These are phyloP conservation scores for Ophiosphaerella korrae DNA, from an alignment of 2,329 filamentous ascomycete genomes.

Conservation along the genomic window DNA sequence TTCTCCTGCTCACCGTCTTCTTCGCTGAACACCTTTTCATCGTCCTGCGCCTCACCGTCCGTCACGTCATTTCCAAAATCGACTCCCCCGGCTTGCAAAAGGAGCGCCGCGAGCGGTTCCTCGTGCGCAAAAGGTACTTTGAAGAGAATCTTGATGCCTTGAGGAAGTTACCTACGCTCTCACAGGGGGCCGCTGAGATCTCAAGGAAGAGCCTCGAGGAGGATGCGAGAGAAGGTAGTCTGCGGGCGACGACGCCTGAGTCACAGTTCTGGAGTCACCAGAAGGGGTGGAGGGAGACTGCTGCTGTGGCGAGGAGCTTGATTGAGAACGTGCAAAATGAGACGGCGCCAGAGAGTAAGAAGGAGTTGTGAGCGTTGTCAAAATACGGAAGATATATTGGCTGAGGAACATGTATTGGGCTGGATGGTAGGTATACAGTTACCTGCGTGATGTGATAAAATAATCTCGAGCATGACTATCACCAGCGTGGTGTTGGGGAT, in stretches of 20 bases:
- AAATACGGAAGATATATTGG: background rate
- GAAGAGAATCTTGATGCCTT: conserved; percentile 71
- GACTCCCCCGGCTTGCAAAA: conserved; percentile 87
- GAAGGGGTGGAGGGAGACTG: conserved; percentile 56
- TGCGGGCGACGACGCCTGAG: conserved; percentile 50
- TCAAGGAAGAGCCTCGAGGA: conserved; percentile 69
- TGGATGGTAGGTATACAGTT: background rate
- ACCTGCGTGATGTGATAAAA: background rate
- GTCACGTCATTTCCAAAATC: conserved; percentile 74
- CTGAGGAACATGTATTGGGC: background rate
- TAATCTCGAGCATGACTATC: background rate
- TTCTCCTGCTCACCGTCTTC: conserved; percentile 79
- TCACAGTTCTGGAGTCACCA: conserved; percentile 60
- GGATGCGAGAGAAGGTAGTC: conserved; percentile 50
- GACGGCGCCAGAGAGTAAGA: conserved; percentile 43
- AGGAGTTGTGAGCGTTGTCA: conserved; percentile 32
- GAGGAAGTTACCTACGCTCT: conserved; percentile 48
- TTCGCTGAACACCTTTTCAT: conserved; percentile 90
- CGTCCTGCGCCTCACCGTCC: conserved; percentile 73
- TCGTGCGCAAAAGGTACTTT: conserved; percentile 78
- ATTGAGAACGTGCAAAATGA: conserved; percentile 51
- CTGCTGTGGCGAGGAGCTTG: conserved; percentile 55
- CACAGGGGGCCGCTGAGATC: conserved; percentile 60
- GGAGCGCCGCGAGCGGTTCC: conserved; percentile 79
- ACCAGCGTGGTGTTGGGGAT: background rate